Base-by-base conservation (phyloP, 2,329 filamentous ascomycete species). In the Botrytis tulipae region DNA sequence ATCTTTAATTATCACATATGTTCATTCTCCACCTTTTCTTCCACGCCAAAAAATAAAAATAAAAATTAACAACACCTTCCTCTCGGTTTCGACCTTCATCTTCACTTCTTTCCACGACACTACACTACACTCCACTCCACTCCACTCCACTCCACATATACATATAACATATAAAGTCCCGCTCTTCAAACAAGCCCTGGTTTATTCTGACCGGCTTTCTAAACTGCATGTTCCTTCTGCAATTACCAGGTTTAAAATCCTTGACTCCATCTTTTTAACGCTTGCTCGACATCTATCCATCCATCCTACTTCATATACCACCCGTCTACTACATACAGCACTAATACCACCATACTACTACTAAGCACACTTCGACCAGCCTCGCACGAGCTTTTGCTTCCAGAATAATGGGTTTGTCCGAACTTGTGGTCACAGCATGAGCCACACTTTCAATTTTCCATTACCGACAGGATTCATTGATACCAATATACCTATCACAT, bases 351-450 rank as follows among this genome's bases (percentile, higher is more conserved):
- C 1, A 18, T 44, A 20, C 44, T 22, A 51, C 48, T n/a, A n/a
- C 74, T 71, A 73, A 77, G 74, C 73, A 73, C 57, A 68, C 60
- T 40, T 59, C 48, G 37, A 73, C 74, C 66, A 69, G 66, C 75
- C 71, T 77, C 75, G 75, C 76, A 77, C 75, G 75, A 79, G 76
- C 76, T 78, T 76, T 78, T 75, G 74, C 75, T 79, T 79, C 79
- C 77, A 81, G 78, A 78, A 78, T 76, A 77, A 78, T 79, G 78
- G 79, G 75, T 76, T 77, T 77, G 74, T 74, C 72, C 75, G 75
- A 77, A 76, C 73, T 76, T 74, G 70, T 77, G 76, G 77, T 76
- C 77, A 78, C 75, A 73, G 78, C 79, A 78, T 79, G 78, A 80
- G 78, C 78, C 78, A 80, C 77, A 78, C 70, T 77, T 76, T 74